Evolutionary conservation across 768 basidiomycete genomes (phyloP), one percentile per base, ranked within the genome.

Genomic region (Daedaleopsis sinensis): DNA sequence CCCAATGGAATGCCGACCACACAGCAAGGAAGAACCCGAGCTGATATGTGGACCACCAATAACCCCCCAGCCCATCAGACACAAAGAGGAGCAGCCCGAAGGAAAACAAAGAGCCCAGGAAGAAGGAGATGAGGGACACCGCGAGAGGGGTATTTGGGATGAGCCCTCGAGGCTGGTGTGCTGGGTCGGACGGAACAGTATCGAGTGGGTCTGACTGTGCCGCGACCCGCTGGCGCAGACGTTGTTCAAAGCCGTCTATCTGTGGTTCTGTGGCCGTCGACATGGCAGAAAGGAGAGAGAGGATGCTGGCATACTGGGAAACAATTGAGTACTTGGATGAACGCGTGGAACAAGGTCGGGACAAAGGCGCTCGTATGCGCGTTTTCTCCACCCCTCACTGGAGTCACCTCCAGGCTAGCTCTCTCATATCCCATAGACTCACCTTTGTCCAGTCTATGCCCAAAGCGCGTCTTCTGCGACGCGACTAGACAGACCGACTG

Each of bases 91-190:
- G 71, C 23, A 78, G 47, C 0, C 91, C 92, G 27, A 88, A 67
- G 15, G 83, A 73, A 72, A 91, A 94, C 18, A 84, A 47, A 16
- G 75, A 75, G n/a, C 96, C 96, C 6, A 99, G 84, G n/a, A 89
- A 64, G 72, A 96, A 95, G 1, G 95, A 88, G 67, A 97, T 87
- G 35, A 83, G 79, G 0, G 92, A 85, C 1, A 83, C 88, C 5
- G 85, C 84, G 44, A 96, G 80, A 1, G 92, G 94, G 15, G 96
- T 96, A 71, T 98, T 96, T n/a, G 94, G 94, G 54, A 94, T 86
- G 64, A 75, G 79, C 65, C 87, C 88, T 46, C 78, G 76, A 15
- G 80, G 79, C 65, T 71, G 61, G 43, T 58, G 46, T 1, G 44
- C 59, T 49, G 72, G 67, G 37, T 72, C 71, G 9, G 72, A 65